Percentiles rank a stretch among this genome's conserved stretches.
Evolutionary conservation across 2,329 filamentous ascomycete species (phyloP).

Genomic region (Chaetomium strumarium): DNA sequence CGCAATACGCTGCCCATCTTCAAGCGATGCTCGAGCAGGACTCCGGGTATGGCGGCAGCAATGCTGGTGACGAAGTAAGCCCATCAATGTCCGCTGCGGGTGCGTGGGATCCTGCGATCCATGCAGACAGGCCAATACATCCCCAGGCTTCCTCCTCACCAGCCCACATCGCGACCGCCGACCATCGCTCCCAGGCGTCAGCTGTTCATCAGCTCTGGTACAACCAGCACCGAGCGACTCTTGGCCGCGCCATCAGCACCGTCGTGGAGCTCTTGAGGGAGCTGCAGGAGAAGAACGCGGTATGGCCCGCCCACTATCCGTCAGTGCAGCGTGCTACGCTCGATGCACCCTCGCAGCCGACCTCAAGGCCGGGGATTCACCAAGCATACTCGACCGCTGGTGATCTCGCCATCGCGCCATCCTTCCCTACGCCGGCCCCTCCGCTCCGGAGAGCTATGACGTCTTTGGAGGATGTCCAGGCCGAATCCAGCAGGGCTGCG

Average conservation of each 20-base stretch:
- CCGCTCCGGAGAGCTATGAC: constrained; percentile 65
- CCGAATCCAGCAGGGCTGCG: constrained; percentile 69
- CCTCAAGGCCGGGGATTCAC: constrained; percentile 54
- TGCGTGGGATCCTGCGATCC: constrained; percentile 39
- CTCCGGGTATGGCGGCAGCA: constrained; percentile 85
- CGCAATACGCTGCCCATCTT: constrained; percentile 73
- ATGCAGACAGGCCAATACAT: constrained; percentile 42
- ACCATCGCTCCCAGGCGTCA: constrained; percentile 64
- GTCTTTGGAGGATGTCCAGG: constrained; percentile 53
- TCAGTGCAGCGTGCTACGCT: constrained; percentile 62
- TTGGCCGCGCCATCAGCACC: constrained; percentile 81
- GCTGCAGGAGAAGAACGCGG: constrained; percentile 81
- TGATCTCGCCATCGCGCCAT: constrained; percentile 37
- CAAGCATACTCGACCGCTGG: constrained; percentile 58
- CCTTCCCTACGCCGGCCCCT: constrained; percentile 21
- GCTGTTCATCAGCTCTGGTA: constrained; percentile 92
- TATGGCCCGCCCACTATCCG: constrained; percentile 94
- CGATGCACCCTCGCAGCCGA: constrained; percentile 38
- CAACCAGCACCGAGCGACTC: constrained; percentile 80
- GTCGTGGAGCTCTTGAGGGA: constrained; percentile 78
- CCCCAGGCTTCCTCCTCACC: constrained; percentile 29
- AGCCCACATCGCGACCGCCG: constrained; percentile 46
- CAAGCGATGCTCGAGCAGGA: constrained; percentile 79
- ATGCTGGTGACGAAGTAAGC: constrained; percentile 52
- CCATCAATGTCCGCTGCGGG: constrained; percentile 34